phyloP scores from a whole-genome alignment of 2,329 filamentous ascomycete species.

The Dactylellina leptospora region DNA sequence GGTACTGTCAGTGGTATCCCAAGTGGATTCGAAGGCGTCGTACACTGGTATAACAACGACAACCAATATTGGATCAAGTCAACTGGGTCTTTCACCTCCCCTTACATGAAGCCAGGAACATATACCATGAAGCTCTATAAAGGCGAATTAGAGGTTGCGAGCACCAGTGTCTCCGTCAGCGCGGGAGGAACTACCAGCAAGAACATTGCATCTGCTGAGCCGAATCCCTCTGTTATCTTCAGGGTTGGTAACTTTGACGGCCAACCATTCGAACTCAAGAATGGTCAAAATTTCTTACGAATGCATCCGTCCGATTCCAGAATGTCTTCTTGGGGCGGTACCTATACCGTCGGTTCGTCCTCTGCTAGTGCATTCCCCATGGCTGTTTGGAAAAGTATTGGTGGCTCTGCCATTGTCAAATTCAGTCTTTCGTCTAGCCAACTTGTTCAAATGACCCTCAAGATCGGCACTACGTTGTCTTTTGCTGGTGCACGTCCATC shows the following conservation, averaged over 20 bases:
- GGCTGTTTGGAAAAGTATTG: conserved; percentile 68
- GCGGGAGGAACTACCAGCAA: conserved; percentile 64
- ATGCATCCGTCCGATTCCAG: conserved; percentile 75
- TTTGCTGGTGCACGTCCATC: conserved; percentile 70
- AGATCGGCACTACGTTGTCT: conserved; percentile 72
- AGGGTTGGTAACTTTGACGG: conserved; percentile 74
- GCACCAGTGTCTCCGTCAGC: conserved; percentile 64
- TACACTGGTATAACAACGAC: conserved; percentile 72
- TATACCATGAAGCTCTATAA: conserved; percentile 75
- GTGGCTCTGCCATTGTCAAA: conserved; percentile 38
- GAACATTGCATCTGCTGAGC: conserved; percentile 65
- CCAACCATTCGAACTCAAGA: conserved; percentile 71
- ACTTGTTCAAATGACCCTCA: conserved; percentile 64
- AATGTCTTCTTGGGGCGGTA: conserved; percentile 71
- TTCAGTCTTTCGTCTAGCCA: conserved; percentile 46
- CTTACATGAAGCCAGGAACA: conserved; percentile 72
- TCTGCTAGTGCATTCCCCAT: conserved; percentile 69
- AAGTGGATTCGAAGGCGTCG: conserved; percentile 66
- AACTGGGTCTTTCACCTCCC: conserved; percentile 69
- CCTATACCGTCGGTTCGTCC: conserved; percentile 70
- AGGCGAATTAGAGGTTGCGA: conserved; percentile 67
- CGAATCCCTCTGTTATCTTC: conserved; percentile 66
- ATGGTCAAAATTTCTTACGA: conserved; percentile 72
- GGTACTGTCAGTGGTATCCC: conserved; percentile 70
- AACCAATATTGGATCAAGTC: conserved; percentile 72